phyloP scores from a whole-genome alignment of 306 rosid species.

The Alnus glutinosa region DNA sequence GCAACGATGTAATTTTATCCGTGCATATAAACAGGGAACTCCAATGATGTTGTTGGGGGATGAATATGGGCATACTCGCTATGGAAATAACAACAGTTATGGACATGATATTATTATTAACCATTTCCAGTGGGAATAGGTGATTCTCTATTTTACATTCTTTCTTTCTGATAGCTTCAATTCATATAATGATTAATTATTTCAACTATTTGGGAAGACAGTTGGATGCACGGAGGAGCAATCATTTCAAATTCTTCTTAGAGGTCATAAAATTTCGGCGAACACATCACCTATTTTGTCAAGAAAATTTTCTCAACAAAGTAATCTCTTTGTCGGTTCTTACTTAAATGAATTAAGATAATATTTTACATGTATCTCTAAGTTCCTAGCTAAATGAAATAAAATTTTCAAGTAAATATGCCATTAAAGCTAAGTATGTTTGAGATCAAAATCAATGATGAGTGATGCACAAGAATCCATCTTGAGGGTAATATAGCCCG shows the following conservation, averaged over 20 bases:
- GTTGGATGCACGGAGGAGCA: slow-evolving; percentile 62
- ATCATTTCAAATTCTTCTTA: slow-evolving; percentile 83
- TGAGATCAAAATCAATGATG: too few species aligned
- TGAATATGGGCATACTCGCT: slow-evolving; percentile 89
- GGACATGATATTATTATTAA: slow-evolving; percentile 84
- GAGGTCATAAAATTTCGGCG: slow-evolving; percentile 67
- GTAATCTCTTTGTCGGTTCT: slow-evolving; percentile 40
- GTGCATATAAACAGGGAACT: slow-evolving; percentile 64
- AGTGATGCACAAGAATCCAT: too few species aligned
- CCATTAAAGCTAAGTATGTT: too few species aligned
- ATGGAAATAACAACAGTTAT: slow-evolving; percentile 93
- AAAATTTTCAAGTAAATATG: too few species aligned
- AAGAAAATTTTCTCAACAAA: slow-evolving; percentile 64
- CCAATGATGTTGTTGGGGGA: slow-evolving; percentile 99
- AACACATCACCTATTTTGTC: slow-evolving; percentile 51
- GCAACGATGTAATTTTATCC: slow-evolving; percentile 26
- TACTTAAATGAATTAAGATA: slow-evolving; percentile 18
- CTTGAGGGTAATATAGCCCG: too few species aligned
- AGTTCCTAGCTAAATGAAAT: neutral
- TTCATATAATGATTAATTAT: slow-evolving; percentile 18
- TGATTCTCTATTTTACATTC: slow-evolving; percentile 13
- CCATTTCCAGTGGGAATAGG: slow-evolving; percentile 85
- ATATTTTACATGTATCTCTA: slow-evolving; percentile 8
- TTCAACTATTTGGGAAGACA: slow-evolving; percentile 37
- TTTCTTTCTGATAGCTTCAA: slow-evolving; percentile 29